Conservation (phyloP, 2,329 filamentous ascomycete genomes). For the Hypoxylon sp. region DNA sequence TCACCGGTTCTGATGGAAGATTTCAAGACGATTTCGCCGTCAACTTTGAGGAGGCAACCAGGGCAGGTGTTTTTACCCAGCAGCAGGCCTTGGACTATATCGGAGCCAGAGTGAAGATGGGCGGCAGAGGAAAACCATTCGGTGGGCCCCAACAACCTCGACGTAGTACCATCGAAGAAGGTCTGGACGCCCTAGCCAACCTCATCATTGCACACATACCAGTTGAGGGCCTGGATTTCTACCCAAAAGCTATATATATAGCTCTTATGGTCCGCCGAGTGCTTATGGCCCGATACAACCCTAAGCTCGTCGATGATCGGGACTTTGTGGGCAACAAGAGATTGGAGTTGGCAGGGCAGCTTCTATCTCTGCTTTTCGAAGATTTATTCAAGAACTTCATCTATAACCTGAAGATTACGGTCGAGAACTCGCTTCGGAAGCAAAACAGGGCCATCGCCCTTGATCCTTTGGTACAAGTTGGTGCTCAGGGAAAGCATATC, state of each 20-base stretch:
- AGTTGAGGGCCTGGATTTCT: conserved; percentile 91
- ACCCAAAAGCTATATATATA: conserved; percentile 96
- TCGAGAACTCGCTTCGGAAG: conserved; percentile 96
- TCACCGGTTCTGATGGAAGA: conserved; percentile 86
- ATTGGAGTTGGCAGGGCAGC: conserved; percentile 92
- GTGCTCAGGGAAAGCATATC: conserved; percentile 87
- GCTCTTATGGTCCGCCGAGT: conserved; percentile 98
- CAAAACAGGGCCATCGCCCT: conserved; percentile 90
- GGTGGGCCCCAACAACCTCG: conserved; percentile 68
- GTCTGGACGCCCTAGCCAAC: conserved; percentile 90
- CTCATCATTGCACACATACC: conserved; percentile 96
- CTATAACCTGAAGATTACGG: conserved; percentile 88
- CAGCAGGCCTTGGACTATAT: conserved; percentile 96
- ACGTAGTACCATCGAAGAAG: conserved; percentile 90
- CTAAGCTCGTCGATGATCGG: conserved; percentile 91
- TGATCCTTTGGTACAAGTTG: conserved; percentile 88
- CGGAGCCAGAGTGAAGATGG: conserved; percentile 89
- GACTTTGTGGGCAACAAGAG: conserved; percentile 99
- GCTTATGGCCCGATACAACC: conserved; percentile 91
- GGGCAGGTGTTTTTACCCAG: conserved; percentile 88
- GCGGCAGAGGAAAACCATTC: conserved; percentile 73
- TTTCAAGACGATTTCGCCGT: conserved; percentile 97
- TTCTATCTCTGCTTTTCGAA: conserved; percentile 94
- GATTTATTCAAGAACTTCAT: conserved; percentile 98
- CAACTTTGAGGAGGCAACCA: conserved; percentile 94